Base-by-base conservation (phyloP, 345 rosid species). In the Pugionium cornutum region DNA sequence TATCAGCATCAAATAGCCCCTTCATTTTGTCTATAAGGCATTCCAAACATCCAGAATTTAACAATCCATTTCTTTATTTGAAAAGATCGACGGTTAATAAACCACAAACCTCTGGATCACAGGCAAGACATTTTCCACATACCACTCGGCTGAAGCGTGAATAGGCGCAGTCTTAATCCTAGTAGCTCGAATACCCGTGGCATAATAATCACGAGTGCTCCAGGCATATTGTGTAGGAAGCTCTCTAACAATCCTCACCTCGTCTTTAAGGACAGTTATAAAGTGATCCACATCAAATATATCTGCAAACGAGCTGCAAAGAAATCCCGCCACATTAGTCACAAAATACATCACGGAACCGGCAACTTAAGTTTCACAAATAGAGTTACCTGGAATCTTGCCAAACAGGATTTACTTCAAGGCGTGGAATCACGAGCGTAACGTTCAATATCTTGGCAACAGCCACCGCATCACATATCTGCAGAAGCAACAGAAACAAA, bases 381-480 rank as follows among this genome's bases (percentile, higher is more conserved):
- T 0, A 5, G 53, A 66, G 53, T 77, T 9, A 94, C 99, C 97
- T 94, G 51, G 96, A 73, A 83, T 94, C 96, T 83, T 85, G 92
- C 99, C 99, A 94, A 66, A 94, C 97, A 18, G 96, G 88, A 79
- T 94, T 94, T 1, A 94, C 89, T 79, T 94, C 99, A 69, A 94
- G 85, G 50, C 88, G 96, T 11, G 99, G 99, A 59, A 94, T 81
- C 59, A 88, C 88, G 54, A 94, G 85, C 3, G 96, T 94, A 6
- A 87, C 92, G 52, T 94, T 94, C 67, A 90, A 70, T 60, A 90
- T 88, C 74, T 85, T 91, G 37, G 99, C 96, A 71, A 94, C 88
- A 36, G 97, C 96, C 75, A 94, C 99, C 7, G 97, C 96, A 84
- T 94, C 99, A 58, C 99, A 94, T 74, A 94, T 85, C 99, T 92